Evolutionary conservation across 2,329 filamentous ascomycete genomes (phyloP), one percentile per base, ranked within the genome.

Genomic region (Colletotrichum spaethianum): DNA sequence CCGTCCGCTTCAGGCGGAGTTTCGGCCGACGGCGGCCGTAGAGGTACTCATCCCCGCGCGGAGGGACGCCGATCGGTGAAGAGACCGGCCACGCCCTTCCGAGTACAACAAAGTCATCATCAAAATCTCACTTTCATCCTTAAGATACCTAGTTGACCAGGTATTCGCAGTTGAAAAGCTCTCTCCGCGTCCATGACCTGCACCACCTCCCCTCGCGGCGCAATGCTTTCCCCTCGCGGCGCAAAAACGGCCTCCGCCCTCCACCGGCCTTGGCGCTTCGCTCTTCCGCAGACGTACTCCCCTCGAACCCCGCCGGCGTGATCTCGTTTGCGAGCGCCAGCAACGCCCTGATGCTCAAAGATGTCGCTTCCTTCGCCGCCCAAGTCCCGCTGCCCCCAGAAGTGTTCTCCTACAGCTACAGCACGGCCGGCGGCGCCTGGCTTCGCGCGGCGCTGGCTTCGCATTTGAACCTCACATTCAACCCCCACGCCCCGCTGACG

Each of bases 401-500:
- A 4, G 78, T 80, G 42, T 80, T 85, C 61, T 78, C 79, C 8
- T 86, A 86, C 61, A 75, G 78, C 50, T 81, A 79, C 64, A 81
- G 80, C 38, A 75, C 75, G 8, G 78, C 77, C 8, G 83, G 82
- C 20, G 83, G 82, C 5, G 72, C 76, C 12, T 76, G 78, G 2
- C 79, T 85, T 59, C 77, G 79, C 2, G 65, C 56, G 6, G 80
- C 79, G 4, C 67, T 85, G 0, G 80, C 83, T 0, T 68, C 64
- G 2, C 83, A 85, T 31, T 73, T 85, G 16, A 84, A 83, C 50
- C 78, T 81, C 16, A 81, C 81, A 48, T 78, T 85, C 62, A 59
- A 77, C 18, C 82, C 83, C 0, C 66, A 75, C 44, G 55, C 59
- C 2, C 75, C 78, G 23, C 74, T 85, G 14, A 73, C 75, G 7